A percentile compares a stretch with the other conserved stretches of the same genome.
phyloP scores from a whole-genome alignment of 768 basidiomycete species.

The Lenzites betulinus region DNA sequence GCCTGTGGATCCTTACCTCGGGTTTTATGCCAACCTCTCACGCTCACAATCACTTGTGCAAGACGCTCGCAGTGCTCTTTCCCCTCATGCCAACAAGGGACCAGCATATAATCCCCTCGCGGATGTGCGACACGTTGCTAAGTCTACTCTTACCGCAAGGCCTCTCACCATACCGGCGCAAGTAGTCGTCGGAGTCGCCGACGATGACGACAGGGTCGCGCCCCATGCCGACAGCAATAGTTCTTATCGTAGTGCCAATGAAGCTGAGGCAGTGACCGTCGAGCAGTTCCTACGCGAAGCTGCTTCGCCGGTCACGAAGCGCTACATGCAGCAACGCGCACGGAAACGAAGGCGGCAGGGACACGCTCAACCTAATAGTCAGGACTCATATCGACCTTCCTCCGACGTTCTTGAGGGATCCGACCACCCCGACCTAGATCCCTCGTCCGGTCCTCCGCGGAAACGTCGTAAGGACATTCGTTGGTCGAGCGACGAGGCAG shows the following conservation, averaged over 20 bases:
- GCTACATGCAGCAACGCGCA: neutral
- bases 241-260: too few relatives aligned
- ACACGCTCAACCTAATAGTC: neutral
- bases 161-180: neutral
- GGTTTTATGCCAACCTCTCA: neutral
- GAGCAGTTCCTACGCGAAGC: constrained; percentile 81
- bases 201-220: neutral
- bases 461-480: neutral
- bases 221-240: neutral
- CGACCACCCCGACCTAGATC: neutral
- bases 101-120: too few relatives aligned
- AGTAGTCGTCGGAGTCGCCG: neutral
- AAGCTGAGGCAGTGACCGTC: constrained; percentile 40
- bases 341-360: neutral
- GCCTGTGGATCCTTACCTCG: constrained; percentile 5
- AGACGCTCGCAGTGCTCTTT: too few relatives aligned
- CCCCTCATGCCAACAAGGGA: too few relatives aligned
- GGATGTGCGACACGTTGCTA: too few relatives aligned
- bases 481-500: constrained; percentile 12
- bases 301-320: constrained; percentile 29
- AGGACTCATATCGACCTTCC: neutral
- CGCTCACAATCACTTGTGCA: too few relatives aligned
- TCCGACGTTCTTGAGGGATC: neutral
- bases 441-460: neutral
- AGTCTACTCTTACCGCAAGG: neutral